These are phyloP conservation scores for Hypoxylon lienhwacheense DNA, from an alignment of 495 filamentous ascomycete genomes.

Conservation along the genomic window DNA sequence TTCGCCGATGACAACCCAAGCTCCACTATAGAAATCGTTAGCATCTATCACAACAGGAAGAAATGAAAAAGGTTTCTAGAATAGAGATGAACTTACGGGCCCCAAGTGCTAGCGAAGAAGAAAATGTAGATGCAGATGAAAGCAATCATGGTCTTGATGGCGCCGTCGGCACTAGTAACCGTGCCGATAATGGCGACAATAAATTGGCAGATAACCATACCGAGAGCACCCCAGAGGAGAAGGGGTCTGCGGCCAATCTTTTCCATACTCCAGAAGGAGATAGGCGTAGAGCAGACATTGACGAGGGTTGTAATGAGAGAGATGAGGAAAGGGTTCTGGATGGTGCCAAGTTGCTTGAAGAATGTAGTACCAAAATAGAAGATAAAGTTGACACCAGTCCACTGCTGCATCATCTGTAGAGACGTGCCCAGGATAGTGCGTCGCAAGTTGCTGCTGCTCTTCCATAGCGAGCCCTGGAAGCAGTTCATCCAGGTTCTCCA, in stretches of 20 bases:
- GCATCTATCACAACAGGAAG: constrained; percentile 41
- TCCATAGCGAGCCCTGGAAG: constrained; percentile 60
- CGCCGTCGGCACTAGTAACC: constrained; percentile 57
- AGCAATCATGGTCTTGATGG: constrained; percentile 67
- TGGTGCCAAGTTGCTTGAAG: constrained; percentile 62
- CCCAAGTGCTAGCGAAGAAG: constrained; percentile 81
- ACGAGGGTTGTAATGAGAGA: constrained; percentile 72
- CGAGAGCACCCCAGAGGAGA: constrained; percentile 67
- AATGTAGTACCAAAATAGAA: constrained; percentile 72
- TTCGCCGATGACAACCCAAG: constrained; percentile 86
- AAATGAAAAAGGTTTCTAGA: constrained; percentile 43
- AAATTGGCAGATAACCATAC: constrained; percentile 71
- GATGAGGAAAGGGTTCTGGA: constrained; percentile 67
- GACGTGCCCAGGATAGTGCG: constrained; percentile 75
- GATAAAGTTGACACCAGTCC: constrained; percentile 47
- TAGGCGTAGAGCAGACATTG: constrained; percentile 73
- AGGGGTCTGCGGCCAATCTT: constrained; percentile 69
- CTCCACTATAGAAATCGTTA: constrained; percentile 50
- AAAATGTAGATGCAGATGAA: constrained; percentile 86
- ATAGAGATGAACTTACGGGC: constrained; percentile 49
- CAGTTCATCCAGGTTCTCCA: constrained; percentile 68
- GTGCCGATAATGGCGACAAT: constrained; percentile 75
- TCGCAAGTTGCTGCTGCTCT: constrained; percentile 62
- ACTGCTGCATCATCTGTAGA: constrained; percentile 76
- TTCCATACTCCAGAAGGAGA: constrained; percentile 66